Percentiles rank a stretch among this genome's conserved stretches.
These are phyloP conservation scores for Cucurbita pepo DNA, from an alignment of 306 rosid genomes.

Conservation along the genomic window DNA sequence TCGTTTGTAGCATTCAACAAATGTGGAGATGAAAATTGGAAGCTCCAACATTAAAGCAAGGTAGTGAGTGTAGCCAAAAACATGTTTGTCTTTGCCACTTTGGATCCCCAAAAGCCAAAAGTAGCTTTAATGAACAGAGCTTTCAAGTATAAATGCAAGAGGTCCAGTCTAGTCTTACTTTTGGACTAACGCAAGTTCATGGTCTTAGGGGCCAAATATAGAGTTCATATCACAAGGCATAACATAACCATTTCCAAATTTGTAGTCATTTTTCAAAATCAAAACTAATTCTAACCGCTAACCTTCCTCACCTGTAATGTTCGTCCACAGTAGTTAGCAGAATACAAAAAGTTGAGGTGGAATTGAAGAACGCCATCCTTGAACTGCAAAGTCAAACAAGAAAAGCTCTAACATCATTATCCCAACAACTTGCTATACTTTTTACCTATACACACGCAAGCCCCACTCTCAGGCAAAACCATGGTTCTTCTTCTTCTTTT, in stretches of 20 bases:
- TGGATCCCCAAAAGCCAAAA: conserved; percentile 1
- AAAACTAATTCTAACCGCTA: conserved; percentile 1
- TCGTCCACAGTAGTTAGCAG: not conserved
- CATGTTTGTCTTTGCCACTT: not conserved
- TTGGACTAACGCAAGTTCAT: not conserved
- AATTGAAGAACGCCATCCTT: not conserved
- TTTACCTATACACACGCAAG: not conserved
- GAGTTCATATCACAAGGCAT: conserved; percentile 6
- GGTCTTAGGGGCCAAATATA: not conserved
- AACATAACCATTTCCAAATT: not conserved
- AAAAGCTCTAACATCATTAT: not conserved
- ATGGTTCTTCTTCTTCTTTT: not conserved
- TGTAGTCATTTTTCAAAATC: not conserved
- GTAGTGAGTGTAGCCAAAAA: not conserved
- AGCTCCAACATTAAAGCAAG: too few relatives aligned
- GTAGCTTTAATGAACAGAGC: not conserved
- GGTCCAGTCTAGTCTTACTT: not conserved
- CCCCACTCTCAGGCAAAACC: not conserved
- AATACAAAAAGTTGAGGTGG: not conserved
- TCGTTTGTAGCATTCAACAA: too few relatives aligned
- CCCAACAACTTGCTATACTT: not conserved
- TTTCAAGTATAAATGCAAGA: not conserved
- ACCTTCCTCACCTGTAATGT: not conserved
- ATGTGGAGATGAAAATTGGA: not conserved
- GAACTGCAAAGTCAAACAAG: conserved; percentile 5